Percentiles rank a stretch among this genome's conserved stretches.
phyloP scores from a whole-genome alignment of 1,139 yeast genomes.

The Suhomyces chickasaworum region DNA sequence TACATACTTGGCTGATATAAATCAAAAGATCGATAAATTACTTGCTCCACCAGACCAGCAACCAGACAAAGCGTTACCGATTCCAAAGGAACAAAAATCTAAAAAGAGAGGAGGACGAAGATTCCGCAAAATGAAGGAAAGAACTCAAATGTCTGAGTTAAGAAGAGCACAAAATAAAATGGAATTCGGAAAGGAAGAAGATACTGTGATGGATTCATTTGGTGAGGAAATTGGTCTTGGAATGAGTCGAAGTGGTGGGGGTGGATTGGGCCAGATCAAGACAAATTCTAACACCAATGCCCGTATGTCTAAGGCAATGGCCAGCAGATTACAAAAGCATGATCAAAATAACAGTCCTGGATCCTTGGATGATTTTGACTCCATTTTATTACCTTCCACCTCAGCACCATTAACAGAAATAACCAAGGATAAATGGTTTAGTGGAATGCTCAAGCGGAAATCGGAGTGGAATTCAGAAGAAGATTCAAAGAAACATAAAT shows the following conservation, averaged over 20 bases:
- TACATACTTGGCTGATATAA: slow-evolving; percentile 61
- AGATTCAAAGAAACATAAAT: slow-evolving; percentile 3
- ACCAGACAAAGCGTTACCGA: slow-evolving; percentile 75
- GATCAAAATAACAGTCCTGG: slow-evolving; percentile 5
- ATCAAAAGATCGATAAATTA: slow-evolving; percentile 66
- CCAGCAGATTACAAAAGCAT: slow-evolving; percentile 38
- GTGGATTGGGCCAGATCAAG: slow-evolving; percentile 39
- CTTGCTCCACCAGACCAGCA: slow-evolving; percentile 75
- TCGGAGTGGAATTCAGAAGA: not conserved
- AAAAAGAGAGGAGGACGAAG: slow-evolving; percentile 87
- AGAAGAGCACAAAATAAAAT: slow-evolving; percentile 83
- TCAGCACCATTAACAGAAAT: not conserved
- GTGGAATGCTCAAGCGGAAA: slow-evolving; percentile 24
- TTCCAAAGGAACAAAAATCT: slow-evolving; percentile 76
- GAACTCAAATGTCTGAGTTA: slow-evolving; percentile 77
- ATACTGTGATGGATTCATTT: slow-evolving; percentile 58
- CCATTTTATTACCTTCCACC: slow-evolving; percentile 7
- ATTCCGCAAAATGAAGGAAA: slow-evolving; percentile 76
- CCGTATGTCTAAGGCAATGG: slow-evolving; percentile 56
- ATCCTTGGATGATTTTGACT: slow-evolving; percentile 12
- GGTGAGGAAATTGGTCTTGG: slow-evolving; percentile 88
- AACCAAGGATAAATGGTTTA: slow-evolving; percentile 24
- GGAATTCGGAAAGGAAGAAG: slow-evolving; percentile 78
- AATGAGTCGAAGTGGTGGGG: slow-evolving; percentile 52
- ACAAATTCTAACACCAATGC: slow-evolving; percentile 48